A percentile compares a stretch with the other conserved stretches of the same genome.
These are phyloP conservation scores for Colletotrichum acutatum DNA, from an alignment of 2,329 filamentous ascomycete species.

Conservation along the genomic window DNA sequence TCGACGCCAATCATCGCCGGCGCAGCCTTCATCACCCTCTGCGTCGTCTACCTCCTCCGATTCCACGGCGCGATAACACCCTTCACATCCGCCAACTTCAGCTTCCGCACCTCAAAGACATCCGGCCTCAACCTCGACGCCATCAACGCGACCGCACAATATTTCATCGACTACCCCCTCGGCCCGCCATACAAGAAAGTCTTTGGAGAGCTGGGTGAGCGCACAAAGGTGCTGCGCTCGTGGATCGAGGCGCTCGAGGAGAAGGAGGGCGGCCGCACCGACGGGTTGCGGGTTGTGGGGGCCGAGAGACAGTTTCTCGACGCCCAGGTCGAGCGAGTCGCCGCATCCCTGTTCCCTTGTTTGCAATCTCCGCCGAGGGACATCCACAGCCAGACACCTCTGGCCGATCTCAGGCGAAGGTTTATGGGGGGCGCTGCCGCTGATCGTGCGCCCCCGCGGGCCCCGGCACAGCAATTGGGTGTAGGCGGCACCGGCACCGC, in stretches of 20 bases:
- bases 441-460: neutral
- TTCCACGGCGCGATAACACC: conserved; percentile 16
- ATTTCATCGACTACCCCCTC: conserved; percentile 44
- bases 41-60: conserved; percentile 17
- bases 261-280: neutral
- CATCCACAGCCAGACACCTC: conserved; percentile 30
- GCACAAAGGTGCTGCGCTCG: conserved; percentile 38
- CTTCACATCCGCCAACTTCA: conserved; percentile 10
- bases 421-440: conserved; percentile 8
- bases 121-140: conserved; percentile 25
- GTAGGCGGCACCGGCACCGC: neutral
- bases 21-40: conserved; percentile 19
- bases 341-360: conserved; percentile 29
- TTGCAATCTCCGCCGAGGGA: conserved; percentile 25
- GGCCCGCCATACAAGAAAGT: conserved; percentile 42
- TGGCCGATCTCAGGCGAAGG: conserved; percentile 37
- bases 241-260: conserved; percentile 37
- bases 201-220: conserved; percentile 47
- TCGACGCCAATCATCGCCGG: conserved; percentile 15
- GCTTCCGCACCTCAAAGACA: conserved; percentile 11
- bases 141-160: conserved; percentile 29
- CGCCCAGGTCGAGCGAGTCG: conserved; percentile 33
- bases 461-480: neutral
- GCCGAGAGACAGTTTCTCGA: conserved; percentile 30
- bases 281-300: conserved; percentile 11